Evolutionary conservation across 495 filamentous ascomycete species (phyloP), one percentile per base, ranked within the genome.

Genomic region (Aspergillus kassunensis): DNA sequence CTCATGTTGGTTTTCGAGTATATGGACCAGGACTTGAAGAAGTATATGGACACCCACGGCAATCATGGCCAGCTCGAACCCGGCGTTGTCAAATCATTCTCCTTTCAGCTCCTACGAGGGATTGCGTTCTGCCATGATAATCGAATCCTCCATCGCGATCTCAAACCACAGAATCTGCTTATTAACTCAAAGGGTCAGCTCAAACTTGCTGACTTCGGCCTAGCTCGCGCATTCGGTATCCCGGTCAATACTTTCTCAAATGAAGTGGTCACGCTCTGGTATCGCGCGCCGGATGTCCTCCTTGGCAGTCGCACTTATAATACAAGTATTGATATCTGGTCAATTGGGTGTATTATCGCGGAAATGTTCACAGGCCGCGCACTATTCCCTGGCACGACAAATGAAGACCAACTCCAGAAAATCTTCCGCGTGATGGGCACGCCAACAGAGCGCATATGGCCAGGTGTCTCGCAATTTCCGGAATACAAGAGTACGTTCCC

Each of bases 1-100:
- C 82, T 98, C 35, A 97, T 97, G 90, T 85, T 98, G 25, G 93
- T 98, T 7, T 96, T 97, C 59, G 93, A 98, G 70, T 97, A 86
- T 69, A 95, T 98, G 85, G 93, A 98, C 69, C 84, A 90, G 58
- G 93, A 98, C 61, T 75, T 98, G 15, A 97, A 98, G 78, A 90
- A 90, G 65, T 97, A 96, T 70, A 97, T 97, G 93, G 93, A 98
- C 58, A 84, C 83, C 12, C 79, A 86, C 30, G 88, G 89, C 55
- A 85, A 91, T 41, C 79, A 87, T 51, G 91, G 91, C 23, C 85
- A 87, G 19, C 75, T 97, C 20, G 86, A 90, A 60, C 86, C 88
- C 19, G 66, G 75, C 31, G 87, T 86, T 27, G 92, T 96, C 75
- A 97, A 96, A 71, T 91, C 88, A 18, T 97, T 96, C 79, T 93